Evolutionary conservation across 257 asterid species (phyloP), one percentile per base, ranked within the genome.

Genomic region (Plantago ovata): DNA sequence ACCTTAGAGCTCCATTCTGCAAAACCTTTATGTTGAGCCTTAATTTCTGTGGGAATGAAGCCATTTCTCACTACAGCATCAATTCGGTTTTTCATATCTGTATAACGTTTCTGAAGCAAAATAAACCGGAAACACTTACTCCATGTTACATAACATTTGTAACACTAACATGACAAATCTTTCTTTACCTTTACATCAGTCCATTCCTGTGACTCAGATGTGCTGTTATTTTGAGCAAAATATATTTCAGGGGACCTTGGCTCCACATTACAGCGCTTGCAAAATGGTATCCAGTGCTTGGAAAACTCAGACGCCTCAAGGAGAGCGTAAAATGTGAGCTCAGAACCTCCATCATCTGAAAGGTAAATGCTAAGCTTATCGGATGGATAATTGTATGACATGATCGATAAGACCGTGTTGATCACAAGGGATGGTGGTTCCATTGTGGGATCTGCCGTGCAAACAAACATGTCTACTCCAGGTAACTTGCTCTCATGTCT

Each of bases 291-390:
- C 91, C 91, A 83, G 18, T 56, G 6, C 54, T 52, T 75, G 0
- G 79, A 66, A 28, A 83, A 83, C 3, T 59, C 40, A 13, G 79
- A 70, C 6, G 79, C 83, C 56, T 79, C 91, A 13, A 77, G 16
- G 0, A 79, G 84, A 50, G 87, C 91, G 56, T 79, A 77, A 61
- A 79, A 79, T 0, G 80, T 79, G 12, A 77, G 58, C 49, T 72
- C 75, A 13, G 91, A 83, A 14, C 81, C 82, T 1, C 84, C 91
- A 62, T 83, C 91, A 43, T 83, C 91, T 0, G 91, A 83, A 3
- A 83, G 72, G 53, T 83, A 83, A 38, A 83, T 2, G 59, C 77
- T 75, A 49, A 79, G 55, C 36, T 77, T 83, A 36, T 77, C 70
- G 0, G 79, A 41, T 6, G 86, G 91, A 15, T 75, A 75, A 15